Percentiles rank a stretch among this genome's conserved stretches.
Evolutionary conservation across 2,329 filamentous ascomycete genomes (phyloP).

Genomic region (Verticillium klebahnii): DNA sequence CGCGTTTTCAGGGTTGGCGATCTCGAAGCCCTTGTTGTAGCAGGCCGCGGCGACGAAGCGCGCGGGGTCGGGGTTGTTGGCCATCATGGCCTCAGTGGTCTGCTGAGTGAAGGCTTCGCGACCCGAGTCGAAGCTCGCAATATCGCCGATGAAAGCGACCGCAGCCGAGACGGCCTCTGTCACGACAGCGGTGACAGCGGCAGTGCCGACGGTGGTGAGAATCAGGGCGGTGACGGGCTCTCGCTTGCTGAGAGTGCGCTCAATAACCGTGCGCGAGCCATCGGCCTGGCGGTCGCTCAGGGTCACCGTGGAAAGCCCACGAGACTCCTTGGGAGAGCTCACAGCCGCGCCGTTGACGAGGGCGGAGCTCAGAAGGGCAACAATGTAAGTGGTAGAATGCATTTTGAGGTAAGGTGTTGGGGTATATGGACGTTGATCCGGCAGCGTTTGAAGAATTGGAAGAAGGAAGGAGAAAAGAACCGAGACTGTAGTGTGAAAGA

Average conservation of each 20-base stretch:
- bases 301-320: not conserved
- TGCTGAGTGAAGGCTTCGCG: constrained; percentile 6
- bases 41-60: constrained; percentile 4
- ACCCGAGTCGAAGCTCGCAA: constrained; percentile 1
- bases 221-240: not conserved
- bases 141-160: not conserved
- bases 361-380: not conserved
- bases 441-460: too few relatives aligned
- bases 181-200: not conserved
- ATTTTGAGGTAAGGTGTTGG: not conserved
- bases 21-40: constrained; percentile 5
- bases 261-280: not conserved
- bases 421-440: not conserved
- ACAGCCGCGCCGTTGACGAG: constrained; percentile 3
- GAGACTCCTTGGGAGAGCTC: not conserved
- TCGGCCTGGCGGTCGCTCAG: not conserved
- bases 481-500: too few relatives aligned
- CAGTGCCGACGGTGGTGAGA: not conserved
- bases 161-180: not conserved
- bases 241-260: constrained; percentile 1
- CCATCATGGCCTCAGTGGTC: constrained; percentile 4
- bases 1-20: not conserved
- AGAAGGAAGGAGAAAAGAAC: too few relatives aligned
- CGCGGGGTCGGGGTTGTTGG: constrained; percentile 2
- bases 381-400: constrained; percentile 3